phyloP scores from a whole-genome alignment of 1,284 basidiomycete species.

The Coriolopsis trogii region DNA sequence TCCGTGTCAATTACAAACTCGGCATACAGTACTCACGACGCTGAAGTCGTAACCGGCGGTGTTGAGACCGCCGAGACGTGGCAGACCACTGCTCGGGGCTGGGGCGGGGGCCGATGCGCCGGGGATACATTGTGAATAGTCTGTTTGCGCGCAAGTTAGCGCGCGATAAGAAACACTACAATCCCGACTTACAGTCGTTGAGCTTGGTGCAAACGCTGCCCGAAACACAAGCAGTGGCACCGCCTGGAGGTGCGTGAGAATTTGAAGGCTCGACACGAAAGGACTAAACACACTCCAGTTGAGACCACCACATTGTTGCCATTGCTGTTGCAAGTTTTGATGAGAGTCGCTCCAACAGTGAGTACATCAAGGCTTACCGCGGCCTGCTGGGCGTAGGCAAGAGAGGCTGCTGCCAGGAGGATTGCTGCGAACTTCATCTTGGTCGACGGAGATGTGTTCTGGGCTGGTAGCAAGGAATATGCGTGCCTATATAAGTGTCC shows the following conservation, averaged over 20 bases:
- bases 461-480: too few relatives aligned
- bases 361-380: conserved; percentile 6
- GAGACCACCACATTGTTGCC: conserved; percentile 29
- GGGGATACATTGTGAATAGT: conserved; percentile 40
- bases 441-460: too few relatives aligned
- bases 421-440: conserved; percentile 28
- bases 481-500: conserved; percentile 7
- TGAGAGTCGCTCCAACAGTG: not conserved
- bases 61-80: conserved; percentile 48
- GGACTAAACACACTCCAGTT: conserved; percentile 25
- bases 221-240: conserved; percentile 33
- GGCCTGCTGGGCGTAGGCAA: conserved; percentile 26
- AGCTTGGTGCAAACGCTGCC: conserved; percentile 35
- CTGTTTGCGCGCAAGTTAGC: conserved; percentile 14
- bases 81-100: conserved; percentile 27
- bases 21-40: conserved; percentile 27
- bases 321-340: conserved; percentile 12
- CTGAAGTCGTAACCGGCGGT: conserved; percentile 40
- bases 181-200: conserved; percentile 30
- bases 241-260: conserved; percentile 19
- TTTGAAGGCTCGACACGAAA: not conserved
- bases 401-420: conserved; percentile 27
- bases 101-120: conserved; percentile 22
- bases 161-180: not conserved
- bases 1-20: not conserved